Conservation (phyloP, 2,329 filamentous ascomycete genomes). For the Domatiomyces globalis region DNA sequence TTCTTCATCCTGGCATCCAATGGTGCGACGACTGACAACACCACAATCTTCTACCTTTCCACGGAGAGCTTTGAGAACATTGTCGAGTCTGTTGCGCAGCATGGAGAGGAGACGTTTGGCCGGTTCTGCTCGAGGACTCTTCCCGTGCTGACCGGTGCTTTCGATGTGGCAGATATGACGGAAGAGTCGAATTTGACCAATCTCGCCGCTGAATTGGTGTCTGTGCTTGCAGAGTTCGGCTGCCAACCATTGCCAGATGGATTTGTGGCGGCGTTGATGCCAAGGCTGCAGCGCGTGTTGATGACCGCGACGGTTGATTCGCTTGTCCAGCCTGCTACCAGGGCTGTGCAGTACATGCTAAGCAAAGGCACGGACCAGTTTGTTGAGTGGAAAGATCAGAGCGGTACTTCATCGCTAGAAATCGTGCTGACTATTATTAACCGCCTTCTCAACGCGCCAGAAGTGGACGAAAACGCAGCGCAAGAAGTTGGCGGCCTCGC, state of each 20-base stretch:
- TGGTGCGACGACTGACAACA: constrained; percentile 54
- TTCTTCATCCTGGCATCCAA: constrained; percentile 82
- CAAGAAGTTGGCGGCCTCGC: constrained; percentile 93
- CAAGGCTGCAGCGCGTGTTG: constrained; percentile 70
- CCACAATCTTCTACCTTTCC: constrained; percentile 64
- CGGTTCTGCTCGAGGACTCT: constrained; percentile 73
- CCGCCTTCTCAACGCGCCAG: constrained; percentile 69
- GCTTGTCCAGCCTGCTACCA: constrained; percentile 70
- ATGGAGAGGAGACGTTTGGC: constrained; percentile 54
- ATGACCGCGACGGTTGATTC: constrained; percentile 78
- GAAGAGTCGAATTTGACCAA: constrained; percentile 74
- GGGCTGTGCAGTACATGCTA: constrained; percentile 78
- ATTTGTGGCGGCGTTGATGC: constrained; percentile 72
- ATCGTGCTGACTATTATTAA: constrained; percentile 73
- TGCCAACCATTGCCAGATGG: constrained; percentile 72
- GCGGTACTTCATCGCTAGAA: constrained; percentile 70
- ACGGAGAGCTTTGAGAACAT: constrained; percentile 86
- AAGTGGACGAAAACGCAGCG: constrained; percentile 82
- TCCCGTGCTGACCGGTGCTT: constrained; percentile 73
- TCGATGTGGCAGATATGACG: constrained; percentile 75
- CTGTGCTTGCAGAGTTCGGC: constrained; percentile 67
- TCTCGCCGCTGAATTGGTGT: constrained; percentile 71
- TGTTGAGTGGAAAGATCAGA: constrained; percentile 62
- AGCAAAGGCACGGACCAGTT: constrained; percentile 82
- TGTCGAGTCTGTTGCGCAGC: constrained; percentile 37